Base-by-base conservation (phyloP, 495 filamentous ascomycete genomes). In the Daldinia childiae region DNA sequence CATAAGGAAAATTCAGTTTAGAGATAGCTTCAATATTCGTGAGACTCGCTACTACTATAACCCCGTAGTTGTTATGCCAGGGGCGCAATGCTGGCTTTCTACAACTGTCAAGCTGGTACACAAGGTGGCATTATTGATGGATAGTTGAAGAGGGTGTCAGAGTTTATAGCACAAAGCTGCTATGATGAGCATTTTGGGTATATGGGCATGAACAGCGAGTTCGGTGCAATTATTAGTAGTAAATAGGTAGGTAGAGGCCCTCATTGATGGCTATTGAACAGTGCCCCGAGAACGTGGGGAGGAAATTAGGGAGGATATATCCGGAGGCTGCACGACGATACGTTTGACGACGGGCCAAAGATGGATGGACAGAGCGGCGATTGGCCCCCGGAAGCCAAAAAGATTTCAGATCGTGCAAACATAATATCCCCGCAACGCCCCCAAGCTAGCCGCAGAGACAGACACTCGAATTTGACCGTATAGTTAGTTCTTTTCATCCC, bases 341-440 rank as follows among this genome's bases (percentile, higher is more conserved):
- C 50, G 34, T 39, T 34, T 57, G 41, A 50, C 38, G 64, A 58
- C 61, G 65, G 58, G 62, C 62, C 58, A 54, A 69, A 58, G 66
- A 69, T 69, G 62, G 66, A 73, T 73, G 62, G 38, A 19, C 11
- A 17, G 15, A 50, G 60, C 26, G 56, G 69, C 56, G 54, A 60
- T 61, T 19, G 54, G 32, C 36, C 26, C 57, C 43, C 39, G 43
- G 27, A 21, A 68, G 48, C 6, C 27, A 61, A 58, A 69, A 73
- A 72, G 64, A 68, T 62, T 65, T 59, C 67, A 73, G 65, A 69
- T 66, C 58, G 71, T 73, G 71, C 71, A 73, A 73, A 73, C 70
- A 62, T 30, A 54, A 54, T 54, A 54, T 54, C 27, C 14, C 50
- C 50, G 7, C 56, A 27, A 27, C 27, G 27, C 27, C 48, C 50